Conservation (phyloP, 1,284 basidiomycete species). For the Golubevia pallescens region DNA sequence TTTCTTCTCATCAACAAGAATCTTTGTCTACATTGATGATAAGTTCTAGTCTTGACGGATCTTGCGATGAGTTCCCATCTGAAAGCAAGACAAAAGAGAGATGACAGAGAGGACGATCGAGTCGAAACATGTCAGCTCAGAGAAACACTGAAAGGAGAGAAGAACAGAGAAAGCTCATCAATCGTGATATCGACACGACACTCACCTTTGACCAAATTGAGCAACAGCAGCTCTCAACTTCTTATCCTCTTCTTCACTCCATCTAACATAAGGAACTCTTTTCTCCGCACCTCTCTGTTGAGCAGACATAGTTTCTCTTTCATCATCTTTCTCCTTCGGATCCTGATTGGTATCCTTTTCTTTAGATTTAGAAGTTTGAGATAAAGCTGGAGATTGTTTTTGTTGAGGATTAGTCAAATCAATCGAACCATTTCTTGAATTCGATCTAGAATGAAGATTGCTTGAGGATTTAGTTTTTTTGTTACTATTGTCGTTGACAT, state of each 20-base stretch:
- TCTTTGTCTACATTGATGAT: constrained; percentile 62
- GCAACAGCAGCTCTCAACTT: constrained; percentile 57
- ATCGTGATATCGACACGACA: no score
- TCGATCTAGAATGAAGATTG: constrained; percentile 4
- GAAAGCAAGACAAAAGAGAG: background rate
- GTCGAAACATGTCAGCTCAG: no score
- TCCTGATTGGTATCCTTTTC: no score
- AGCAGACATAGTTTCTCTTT: no score
- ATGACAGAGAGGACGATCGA: no score
- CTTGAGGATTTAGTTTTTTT: background rate
- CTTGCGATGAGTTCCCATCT: constrained; percentile 60
- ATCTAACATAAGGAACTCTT: constrained; percentile 59
- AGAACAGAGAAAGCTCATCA: no score
- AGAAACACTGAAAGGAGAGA: no score
- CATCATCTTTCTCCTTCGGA: no score
- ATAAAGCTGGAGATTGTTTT: no score
- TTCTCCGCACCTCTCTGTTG: constrained; percentile 34
- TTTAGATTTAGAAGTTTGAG: no score
- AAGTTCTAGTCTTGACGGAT: constrained; percentile 58
- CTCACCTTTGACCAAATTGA: constrained; percentile 46
- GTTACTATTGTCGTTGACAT: constrained; percentile 7
- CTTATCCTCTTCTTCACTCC: constrained; percentile 58
- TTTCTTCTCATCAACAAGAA: constrained; percentile 62
- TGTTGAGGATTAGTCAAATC: no score
- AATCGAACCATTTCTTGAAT: background rate